These are phyloP conservation scores for Mortierella claussenii DNA, from an alignment of 192 early-diverging fungal genomes.

Conservation along the genomic window DNA sequence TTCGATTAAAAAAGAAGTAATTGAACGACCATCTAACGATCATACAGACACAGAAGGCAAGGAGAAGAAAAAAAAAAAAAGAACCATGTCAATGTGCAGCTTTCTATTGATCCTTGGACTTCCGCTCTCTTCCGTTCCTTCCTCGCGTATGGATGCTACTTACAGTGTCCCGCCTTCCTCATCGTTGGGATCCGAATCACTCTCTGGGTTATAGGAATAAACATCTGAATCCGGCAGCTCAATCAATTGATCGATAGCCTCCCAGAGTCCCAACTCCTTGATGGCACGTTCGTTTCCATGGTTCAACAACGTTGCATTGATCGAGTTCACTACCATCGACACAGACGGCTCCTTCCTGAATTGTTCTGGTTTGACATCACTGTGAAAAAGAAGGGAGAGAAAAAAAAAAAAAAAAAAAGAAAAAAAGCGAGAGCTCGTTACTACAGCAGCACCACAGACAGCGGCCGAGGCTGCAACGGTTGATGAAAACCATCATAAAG, in stretches of 20 bases:
- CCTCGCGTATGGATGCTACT: too few species aligned
- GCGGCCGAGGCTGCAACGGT: too few species aligned
- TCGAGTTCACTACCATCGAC: conserved; percentile 78
- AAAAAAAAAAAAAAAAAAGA: too few species aligned
- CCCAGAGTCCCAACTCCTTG: conserved; percentile 81
- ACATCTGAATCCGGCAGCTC: conserved; percentile 87
- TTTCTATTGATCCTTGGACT: too few species aligned
- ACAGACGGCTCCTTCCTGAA: conserved; percentile 81
- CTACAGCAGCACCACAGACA: too few species aligned
- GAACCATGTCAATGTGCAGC: too few species aligned
- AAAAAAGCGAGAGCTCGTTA: too few species aligned
- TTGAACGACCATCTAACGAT: conserved; percentile 97
- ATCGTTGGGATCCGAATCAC: conserved; percentile 88
- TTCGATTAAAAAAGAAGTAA: conserved; percentile 96
- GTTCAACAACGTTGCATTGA: conserved; percentile 89
- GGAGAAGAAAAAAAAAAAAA: background rate
- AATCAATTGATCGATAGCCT: conserved; percentile 84
- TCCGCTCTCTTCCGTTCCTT: too few species aligned
- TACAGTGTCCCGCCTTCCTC: conserved; percentile 75
- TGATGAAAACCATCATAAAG: too few species aligned
- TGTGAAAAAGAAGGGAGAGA: conserved; percentile 16
- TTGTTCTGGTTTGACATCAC: conserved; percentile 80
- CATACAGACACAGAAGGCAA: too few species aligned
- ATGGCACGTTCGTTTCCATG: conserved; percentile 75
- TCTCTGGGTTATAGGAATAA: conserved; percentile 90